These are phyloP conservation scores for Solanum peruvianum DNA, from an alignment of 257 asterid genomes.

Conservation along the genomic window DNA sequence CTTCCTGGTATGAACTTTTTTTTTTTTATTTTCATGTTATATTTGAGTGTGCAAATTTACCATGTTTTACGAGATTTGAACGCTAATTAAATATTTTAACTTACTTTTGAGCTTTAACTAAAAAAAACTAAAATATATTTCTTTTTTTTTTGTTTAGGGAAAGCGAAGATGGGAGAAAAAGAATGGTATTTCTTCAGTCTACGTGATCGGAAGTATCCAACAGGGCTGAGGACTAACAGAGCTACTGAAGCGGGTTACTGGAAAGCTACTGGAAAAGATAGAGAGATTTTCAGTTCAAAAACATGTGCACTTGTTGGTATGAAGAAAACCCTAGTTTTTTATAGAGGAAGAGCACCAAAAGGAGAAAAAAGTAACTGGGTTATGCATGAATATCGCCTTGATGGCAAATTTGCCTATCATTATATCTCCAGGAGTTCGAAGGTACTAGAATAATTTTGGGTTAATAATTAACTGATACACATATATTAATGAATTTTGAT, in stretches of 20 bases:
- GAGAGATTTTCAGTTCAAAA: slow-evolving; percentile 71
- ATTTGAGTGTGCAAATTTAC: neutral
- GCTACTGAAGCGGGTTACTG: slow-evolving; percentile 96
- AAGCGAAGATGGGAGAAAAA: slow-evolving; percentile 85
- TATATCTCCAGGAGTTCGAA: slow-evolving; percentile 57
- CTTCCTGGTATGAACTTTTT: slow-evolving; percentile 40
- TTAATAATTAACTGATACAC: neutral
- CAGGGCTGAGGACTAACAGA: slow-evolving; percentile 80
- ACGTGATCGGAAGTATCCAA: slow-evolving; percentile 78
- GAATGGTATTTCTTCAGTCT: slow-evolving; percentile 94
- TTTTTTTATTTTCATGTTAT: neutral
- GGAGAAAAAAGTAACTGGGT: slow-evolving; percentile 93
- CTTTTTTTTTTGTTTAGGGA: slow-evolving; percentile 5
- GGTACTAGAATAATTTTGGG: slow-evolving; percentile 14
- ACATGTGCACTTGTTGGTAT: slow-evolving; percentile 70
- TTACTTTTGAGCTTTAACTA: neutral
- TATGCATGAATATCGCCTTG: slow-evolving; percentile 90
- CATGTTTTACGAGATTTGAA: too few species aligned
- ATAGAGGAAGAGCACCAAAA: slow-evolving; percentile 77
- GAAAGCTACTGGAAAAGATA: slow-evolving; percentile 93
- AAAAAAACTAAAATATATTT: too few species aligned
- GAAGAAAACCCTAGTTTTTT: slow-evolving; percentile 98
- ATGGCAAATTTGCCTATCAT: slow-evolving; percentile 74
- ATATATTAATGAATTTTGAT: neutral
- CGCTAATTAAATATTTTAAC: too few species aligned